phyloP scores from a whole-genome alignment of 768 basidiomycete species.

The Dendrothele bispora region DNA sequence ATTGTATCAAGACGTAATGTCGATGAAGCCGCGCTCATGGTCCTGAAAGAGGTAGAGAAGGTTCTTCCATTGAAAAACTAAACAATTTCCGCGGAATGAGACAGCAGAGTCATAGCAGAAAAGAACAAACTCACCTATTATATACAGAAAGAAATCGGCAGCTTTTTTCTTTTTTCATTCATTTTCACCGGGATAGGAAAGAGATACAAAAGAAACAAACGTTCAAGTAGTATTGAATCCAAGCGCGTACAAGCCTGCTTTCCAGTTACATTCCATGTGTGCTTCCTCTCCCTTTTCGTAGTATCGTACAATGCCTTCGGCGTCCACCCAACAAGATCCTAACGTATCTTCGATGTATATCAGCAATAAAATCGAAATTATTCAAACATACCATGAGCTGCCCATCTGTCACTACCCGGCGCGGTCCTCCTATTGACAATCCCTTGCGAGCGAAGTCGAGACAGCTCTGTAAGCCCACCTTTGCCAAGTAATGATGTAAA shows the following conservation, averaged over 20 bases:
- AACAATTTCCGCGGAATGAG: too few relatives aligned
- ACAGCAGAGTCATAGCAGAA: too few relatives aligned
- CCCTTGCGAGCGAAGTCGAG: neutral
- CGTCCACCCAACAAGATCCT: neutral
- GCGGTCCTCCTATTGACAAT: neutral
- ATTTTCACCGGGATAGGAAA: too few relatives aligned
- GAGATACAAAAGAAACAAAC: too few relatives aligned
- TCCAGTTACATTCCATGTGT: neutral
- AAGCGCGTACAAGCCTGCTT: too few relatives aligned
- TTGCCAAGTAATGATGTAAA: neutral
- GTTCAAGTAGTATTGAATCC: too few relatives aligned
- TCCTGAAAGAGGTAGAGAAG: conserved; percentile 12
- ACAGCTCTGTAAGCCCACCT: neutral
- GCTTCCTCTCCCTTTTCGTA: neutral
- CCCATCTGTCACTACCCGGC: neutral
- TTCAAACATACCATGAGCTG: neutral
- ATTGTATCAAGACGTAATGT: conserved; percentile 17
- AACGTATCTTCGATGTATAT: too few relatives aligned
- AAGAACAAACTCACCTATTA: too few relatives aligned
- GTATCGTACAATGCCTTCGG: neutral
- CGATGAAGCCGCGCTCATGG: conserved; percentile 14
- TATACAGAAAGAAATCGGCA: too few relatives aligned
- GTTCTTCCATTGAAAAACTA: conserved; percentile 8
- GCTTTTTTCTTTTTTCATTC: too few relatives aligned
- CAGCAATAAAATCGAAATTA: too few relatives aligned